phyloP scores from a whole-genome alignment of 2,329 filamentous ascomycete genomes.

The Purpureocillium lavendulum region DNA sequence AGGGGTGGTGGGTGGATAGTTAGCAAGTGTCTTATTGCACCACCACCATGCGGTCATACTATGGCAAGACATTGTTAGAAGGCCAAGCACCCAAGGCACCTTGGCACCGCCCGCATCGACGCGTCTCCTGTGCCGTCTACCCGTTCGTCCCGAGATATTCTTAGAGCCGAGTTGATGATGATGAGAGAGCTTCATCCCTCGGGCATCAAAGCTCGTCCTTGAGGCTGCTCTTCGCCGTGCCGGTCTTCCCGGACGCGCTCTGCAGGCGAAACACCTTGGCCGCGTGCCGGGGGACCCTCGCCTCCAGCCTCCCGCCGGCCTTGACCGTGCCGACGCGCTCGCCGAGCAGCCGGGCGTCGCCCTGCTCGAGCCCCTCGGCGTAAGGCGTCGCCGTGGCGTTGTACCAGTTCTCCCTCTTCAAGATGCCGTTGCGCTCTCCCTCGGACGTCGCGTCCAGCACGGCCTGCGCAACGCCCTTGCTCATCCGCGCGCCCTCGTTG shows the following conservation, averaged over 20 bases:
- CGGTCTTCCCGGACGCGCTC: conserved; percentile 1
- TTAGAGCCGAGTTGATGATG: no score
- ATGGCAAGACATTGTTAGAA: no score
- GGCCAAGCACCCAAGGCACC: no score
- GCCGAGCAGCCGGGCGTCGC: conserved; percentile 4
- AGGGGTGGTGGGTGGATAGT: no score
- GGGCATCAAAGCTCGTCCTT: no score
- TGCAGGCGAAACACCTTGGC: conserved; percentile 6
- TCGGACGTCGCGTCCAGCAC: conserved; percentile 1
- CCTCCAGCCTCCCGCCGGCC: not conserved
- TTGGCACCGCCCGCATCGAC: no score
- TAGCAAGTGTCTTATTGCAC: no score
- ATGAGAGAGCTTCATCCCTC: no score
- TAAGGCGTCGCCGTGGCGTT: conserved; percentile 5
- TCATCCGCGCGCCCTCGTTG: not conserved
- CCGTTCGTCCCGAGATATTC: no score
- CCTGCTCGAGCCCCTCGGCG: conserved; percentile 2
- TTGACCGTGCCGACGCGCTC: conserved; percentile 4
- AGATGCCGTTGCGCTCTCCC: not conserved
- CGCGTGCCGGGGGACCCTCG: conserved; percentile 2
- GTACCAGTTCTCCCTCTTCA: conserved; percentile 1
- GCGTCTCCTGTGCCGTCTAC: no score
- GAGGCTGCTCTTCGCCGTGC: no score
- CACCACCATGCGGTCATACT: no score
- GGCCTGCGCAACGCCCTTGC: not conserved